A percentile compares a stretch with the other conserved stretches of the same genome.
Evolutionary conservation across 2,329 filamentous ascomycete genomes (phyloP).

Genomic region (Colletotrichum spaethianum): DNA sequence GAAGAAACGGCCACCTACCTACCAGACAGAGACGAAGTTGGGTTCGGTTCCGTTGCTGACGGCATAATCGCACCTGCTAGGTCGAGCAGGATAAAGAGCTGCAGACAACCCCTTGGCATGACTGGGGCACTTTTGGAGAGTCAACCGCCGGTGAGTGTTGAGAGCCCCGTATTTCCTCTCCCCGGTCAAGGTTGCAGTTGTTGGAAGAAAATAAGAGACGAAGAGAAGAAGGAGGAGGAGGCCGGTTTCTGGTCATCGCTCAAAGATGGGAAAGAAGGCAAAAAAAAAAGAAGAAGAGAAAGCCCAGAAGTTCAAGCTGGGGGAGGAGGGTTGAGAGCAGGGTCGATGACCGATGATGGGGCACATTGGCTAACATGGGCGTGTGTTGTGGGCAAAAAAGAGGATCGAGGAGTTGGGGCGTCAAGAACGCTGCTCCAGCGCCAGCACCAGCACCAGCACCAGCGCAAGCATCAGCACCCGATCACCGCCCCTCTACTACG

Average conservation of each 20-base stretch:
- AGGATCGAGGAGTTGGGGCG: conserved; percentile 41
- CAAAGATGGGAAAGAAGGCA: not conserved
- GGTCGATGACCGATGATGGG: conserved; percentile 10
- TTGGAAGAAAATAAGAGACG: not conserved
- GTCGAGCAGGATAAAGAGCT: conserved; percentile 41
- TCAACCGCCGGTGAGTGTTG: conserved; percentile 35
- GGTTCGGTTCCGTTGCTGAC: conserved; percentile 43
- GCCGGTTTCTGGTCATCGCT: not conserved
- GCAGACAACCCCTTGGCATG: conserved; percentile 46
- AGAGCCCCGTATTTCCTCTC: not conserved
- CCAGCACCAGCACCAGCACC: conserved; percentile 38
- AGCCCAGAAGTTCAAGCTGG: not conserved
- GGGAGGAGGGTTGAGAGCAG: conserved; percentile 1
- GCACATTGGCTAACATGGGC: conserved; percentile 27
- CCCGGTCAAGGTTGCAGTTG: not conserved
- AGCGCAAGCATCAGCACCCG: conserved; percentile 47
- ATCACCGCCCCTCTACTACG: conserved; percentile 47
- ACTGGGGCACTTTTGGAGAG: conserved; percentile 47
- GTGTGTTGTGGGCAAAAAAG: conserved; percentile 23
- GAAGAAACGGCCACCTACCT: conserved; percentile 7
- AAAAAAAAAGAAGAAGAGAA: not conserved
- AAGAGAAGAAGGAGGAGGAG: not conserved
- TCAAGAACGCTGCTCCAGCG: conserved; percentile 36
- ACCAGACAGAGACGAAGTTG: conserved; percentile 20
- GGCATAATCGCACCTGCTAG: conserved; percentile 41